phyloP scores from a whole-genome alignment of 441 rosid species.

The Viola pubescens region DNA sequence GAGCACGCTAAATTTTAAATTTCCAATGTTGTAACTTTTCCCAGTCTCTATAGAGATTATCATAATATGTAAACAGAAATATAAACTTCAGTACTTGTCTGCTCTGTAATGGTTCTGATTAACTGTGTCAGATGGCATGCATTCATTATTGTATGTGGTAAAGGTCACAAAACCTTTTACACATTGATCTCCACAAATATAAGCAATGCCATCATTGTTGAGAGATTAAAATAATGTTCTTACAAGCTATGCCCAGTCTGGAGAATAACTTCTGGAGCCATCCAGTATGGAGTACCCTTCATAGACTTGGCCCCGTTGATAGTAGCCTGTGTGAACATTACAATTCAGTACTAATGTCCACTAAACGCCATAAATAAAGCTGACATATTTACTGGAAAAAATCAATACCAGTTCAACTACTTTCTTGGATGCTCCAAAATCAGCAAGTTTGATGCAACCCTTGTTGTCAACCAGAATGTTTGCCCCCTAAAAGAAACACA shows the following conservation, averaged over 20 bases:
- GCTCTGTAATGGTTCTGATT: no score
- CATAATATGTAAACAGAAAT: no score
- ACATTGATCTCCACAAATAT: no score
- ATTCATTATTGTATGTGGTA: no score
- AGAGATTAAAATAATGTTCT: slow-evolving; percentile 20
- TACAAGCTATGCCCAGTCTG: slow-evolving; percentile 99
- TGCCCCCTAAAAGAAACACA: slow-evolving; percentile 58
- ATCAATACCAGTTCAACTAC: slow-evolving; percentile 88
- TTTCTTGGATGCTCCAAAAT: slow-evolving; percentile 98
- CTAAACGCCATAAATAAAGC: background rate
- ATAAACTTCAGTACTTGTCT: no score
- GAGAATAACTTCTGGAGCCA: slow-evolving; percentile 99
- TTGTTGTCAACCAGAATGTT: slow-evolving; percentile 94
- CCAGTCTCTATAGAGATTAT: no score
- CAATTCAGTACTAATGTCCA: slow-evolving; percentile 10
- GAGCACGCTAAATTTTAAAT: background rate
- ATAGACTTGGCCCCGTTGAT: slow-evolving; percentile 93
- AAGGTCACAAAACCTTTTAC: no score
- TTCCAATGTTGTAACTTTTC: background rate
- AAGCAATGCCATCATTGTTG: no score
- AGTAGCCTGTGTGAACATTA: slow-evolving; percentile 55
- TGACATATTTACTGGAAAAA: background rate
- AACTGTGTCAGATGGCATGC: no score
- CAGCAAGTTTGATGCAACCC: slow-evolving; percentile 99
- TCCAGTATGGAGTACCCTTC: slow-evolving; percentile 99